Evolutionary conservation across 495 filamentous ascomycete species (phyloP), one percentile per base, ranked within the genome.

Genomic region (Penicillium angulare): DNA sequence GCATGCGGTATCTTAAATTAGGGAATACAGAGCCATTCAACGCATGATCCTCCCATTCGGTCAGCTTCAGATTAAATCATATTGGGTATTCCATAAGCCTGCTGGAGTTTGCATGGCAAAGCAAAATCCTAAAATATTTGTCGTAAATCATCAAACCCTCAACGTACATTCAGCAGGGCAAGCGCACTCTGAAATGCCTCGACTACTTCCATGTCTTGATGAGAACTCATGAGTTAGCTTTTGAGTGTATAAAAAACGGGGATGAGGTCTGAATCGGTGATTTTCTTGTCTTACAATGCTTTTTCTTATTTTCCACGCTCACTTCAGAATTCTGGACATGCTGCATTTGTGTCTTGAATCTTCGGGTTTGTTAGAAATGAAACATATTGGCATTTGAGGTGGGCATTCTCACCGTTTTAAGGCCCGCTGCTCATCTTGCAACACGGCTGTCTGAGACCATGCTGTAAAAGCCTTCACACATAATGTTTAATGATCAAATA

Each of bases 161-260:
- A 68, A 29, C 68, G 65, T 18, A 65, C 64, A 42, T 76, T 75
- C 24, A 92, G 71, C 20, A 92, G 77, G 6, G 84, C 81, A 20
- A 92, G 69, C 40, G 89, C 89, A 64, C 77, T 89, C 61, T 92
- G 81, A 60, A 93, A 93, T 23, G 89, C 89, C 56, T 82, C 79
- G 8, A 93, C 87, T 33, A 93, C 89, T 56, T 88, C 79, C 35
- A 75, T 74, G 60, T 90, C 87, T 90, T 57, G 1, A n/a, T 21
- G 12, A 35, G 18, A 15, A 18, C 16, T 32, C 22, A 31, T 16
- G 3, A n/a, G 49, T 52, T 13, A 55, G 49, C 22, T 17, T 18
- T 15, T 15, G 31, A 15, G 23, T n/a, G n/a, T n/a, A n/a, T n/a
- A n/a, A n/a, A 18, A 22, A 16, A 26, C 7, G 24, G 24, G 8